phyloP scores from a whole-genome alignment of 768 basidiomycete genomes.

The Tricholoma sp. region DNA sequence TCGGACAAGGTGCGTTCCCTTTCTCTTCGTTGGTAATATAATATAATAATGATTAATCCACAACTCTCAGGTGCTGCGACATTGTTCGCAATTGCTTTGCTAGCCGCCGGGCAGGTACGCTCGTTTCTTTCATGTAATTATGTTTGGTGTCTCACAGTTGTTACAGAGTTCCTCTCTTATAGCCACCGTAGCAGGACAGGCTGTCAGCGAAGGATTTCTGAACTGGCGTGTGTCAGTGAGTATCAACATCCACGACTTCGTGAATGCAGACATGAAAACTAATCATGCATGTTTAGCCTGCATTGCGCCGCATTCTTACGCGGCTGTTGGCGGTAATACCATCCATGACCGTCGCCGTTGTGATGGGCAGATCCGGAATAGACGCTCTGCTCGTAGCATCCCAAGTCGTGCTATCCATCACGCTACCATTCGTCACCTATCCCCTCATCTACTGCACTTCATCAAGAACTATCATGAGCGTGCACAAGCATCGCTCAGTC shows the following conservation, averaged over 20 bases:
- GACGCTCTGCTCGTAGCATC: conserved; percentile 77
- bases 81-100: conserved; percentile 83
- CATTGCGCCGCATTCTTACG: conserved; percentile 76
- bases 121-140: neutral
- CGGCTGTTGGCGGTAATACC: conserved; percentile 80
- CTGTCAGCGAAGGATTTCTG: conserved; percentile 86
- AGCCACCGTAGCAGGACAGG: conserved; percentile 87
- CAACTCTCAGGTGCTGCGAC: conserved; percentile 60
- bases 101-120: conserved; percentile 72
- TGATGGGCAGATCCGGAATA: conserved; percentile 65
- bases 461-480: conserved; percentile 65
- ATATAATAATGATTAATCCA: neutral
- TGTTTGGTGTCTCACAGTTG: neutral
- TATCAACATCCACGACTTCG: conserved; percentile 6
- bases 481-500: conserved; percentile 35
- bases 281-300: conserved; percentile 41
- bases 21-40: neutral
- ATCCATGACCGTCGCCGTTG: conserved; percentile 70
- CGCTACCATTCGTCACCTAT: conserved; percentile 81
- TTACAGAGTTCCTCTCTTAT: conserved; percentile 76
- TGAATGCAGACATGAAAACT: conserved; percentile 1
- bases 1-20: conserved; percentile 56
- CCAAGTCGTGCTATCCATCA: conserved; percentile 79
- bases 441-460: conserved; percentile 78
- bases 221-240: conserved; percentile 77